A percentile compares a stretch with the other conserved stretches of the same genome.
phyloP scores from a whole-genome alignment of 2,329 filamentous ascomycete species.

The Beauveria asiatica region DNA sequence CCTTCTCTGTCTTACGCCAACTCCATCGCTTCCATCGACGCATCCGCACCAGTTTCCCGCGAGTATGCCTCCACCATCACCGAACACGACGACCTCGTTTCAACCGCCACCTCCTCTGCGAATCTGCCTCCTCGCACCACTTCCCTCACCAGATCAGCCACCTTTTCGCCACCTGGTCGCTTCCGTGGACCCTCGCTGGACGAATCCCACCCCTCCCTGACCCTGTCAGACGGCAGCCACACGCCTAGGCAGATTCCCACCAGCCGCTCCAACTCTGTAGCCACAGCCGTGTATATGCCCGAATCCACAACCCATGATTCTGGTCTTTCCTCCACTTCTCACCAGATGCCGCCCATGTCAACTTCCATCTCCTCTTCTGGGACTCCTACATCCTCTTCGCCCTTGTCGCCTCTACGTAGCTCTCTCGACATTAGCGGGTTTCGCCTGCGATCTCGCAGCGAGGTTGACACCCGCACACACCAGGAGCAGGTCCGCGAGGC shows the following conservation, averaged over 20 bases:
- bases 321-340: conserved; percentile 23
- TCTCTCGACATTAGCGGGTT: conserved; percentile 51
- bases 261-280: conserved; percentile 22
- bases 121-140: conserved; percentile 11
- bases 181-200: conserved; percentile 12
- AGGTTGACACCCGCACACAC: conserved; percentile 46
- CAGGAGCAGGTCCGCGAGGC: conserved; percentile 52
- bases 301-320: conserved; percentile 20
- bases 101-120: conserved; percentile 11
- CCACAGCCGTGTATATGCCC: neutral
- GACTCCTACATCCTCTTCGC: conserved; percentile 25
- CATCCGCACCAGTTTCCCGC: conserved; percentile 26
- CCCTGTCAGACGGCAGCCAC: conserved; percentile 25
- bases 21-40: conserved; percentile 45
- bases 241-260: conserved; percentile 18
- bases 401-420: conserved; percentile 44
- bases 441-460: conserved; percentile 51
- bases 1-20: conserved; percentile 51
- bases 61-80: conserved; percentile 50
- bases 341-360: conserved; percentile 16
- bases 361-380: conserved; percentile 15
- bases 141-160: conserved; percentile 9
- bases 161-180: conserved; percentile 4
- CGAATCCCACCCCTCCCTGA: conserved; percentile 25
- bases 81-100: conserved; percentile 39